Conservation (phyloP, 2,329 filamentous ascomycete species). For the Penicillium verrucosum region DNA sequence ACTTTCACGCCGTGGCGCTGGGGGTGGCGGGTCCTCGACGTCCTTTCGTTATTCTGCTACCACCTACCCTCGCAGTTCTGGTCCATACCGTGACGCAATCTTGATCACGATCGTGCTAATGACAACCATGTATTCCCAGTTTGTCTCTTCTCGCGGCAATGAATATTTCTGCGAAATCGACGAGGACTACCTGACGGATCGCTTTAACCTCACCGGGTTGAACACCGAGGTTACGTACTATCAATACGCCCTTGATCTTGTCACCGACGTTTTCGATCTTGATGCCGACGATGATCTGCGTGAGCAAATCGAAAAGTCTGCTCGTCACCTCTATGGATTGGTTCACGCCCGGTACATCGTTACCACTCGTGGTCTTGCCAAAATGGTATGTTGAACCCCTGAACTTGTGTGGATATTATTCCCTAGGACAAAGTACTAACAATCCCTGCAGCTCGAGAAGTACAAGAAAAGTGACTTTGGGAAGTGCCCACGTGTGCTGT, state of each 20-base stretch:
- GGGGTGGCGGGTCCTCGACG: background rate
- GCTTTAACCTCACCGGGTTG: conserved; percentile 95
- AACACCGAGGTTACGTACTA: conserved; percentile 99
- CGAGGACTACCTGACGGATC: conserved; percentile 95
- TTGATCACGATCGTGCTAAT: conserved; percentile 3
- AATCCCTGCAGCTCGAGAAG: conserved; percentile 74
- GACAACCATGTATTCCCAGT: conserved; percentile 54
- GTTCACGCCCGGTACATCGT: conserved; percentile 97
- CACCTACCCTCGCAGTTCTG: too few relatives aligned
- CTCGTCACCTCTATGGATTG: conserved; percentile 88
- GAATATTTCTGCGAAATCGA: conserved; percentile 99
- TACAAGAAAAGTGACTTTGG: conserved; percentile 98
- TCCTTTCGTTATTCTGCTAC: background rate
- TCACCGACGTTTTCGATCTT: conserved; percentile 97
- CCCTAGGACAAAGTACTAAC: conserved; percentile 1
- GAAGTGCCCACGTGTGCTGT: conserved; percentile 95
- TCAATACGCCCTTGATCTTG: conserved; percentile 94
- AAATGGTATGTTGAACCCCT: conserved; percentile 72
- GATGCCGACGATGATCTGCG: conserved; percentile 98
- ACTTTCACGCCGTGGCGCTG: background rate
- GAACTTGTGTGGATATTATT: background rate
- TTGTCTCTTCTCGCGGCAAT: conserved; percentile 95
- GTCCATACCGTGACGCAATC: background rate
- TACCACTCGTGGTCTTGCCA: conserved; percentile 85
- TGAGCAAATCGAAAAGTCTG: conserved; percentile 96